A percentile compares a stretch with the other conserved stretches of the same genome.
Evolutionary conservation across 768 basidiomycete species (phyloP).

Genomic region (Leucocoprinus birnbaumii): DNA sequence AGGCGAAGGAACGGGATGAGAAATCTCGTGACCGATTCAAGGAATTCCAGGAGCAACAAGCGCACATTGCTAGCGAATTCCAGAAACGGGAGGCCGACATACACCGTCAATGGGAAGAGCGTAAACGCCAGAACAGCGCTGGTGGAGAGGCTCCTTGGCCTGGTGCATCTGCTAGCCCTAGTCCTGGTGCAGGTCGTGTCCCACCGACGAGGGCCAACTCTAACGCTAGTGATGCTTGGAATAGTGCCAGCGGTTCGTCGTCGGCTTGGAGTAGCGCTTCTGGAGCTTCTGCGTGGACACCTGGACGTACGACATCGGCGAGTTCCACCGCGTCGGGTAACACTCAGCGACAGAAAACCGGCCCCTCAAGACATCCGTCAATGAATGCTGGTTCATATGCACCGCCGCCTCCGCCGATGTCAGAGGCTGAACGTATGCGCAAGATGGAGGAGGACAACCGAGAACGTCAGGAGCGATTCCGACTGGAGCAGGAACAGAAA

Average conservation of each 20-base stretch:
- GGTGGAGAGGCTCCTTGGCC: slow-evolving; percentile 31
- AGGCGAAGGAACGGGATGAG: slow-evolving; percentile 22
- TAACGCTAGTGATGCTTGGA: slow-evolving; percentile 24
- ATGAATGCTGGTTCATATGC: slow-evolving; percentile 27
- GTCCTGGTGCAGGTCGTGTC: slow-evolving; percentile 20
- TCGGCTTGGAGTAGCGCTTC: slow-evolving; percentile 13
- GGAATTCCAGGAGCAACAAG: slow-evolving; percentile 23
- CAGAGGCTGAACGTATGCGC: slow-evolving; percentile 59
- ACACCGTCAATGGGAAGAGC: slow-evolving; percentile 38
- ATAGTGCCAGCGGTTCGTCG: slow-evolving; percentile 27
- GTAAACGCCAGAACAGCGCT: slow-evolving; percentile 41
- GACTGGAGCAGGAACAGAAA: slow-evolving; percentile 59
- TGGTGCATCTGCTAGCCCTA: slow-evolving; percentile 22
- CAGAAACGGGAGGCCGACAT: slow-evolving; percentile 42
- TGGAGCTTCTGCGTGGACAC: slow-evolving; percentile 21
- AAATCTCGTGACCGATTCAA: slow-evolving; percentile 21
- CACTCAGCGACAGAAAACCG: slow-evolving; percentile 22
- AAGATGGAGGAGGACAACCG: slow-evolving; percentile 62
- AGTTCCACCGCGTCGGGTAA: slow-evolving; percentile 17
- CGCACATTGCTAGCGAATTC: slow-evolving; percentile 36
- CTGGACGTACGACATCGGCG: slow-evolving; percentile 24
- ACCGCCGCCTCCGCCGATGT: slow-evolving; percentile 18
- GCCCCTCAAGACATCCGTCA: slow-evolving; percentile 31
- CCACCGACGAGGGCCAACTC: slow-evolving; percentile 14
- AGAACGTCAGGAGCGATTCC: slow-evolving; percentile 68